phyloP scores from a whole-genome alignment of 441 rosid species.

The Mallotus repandus region DNA sequence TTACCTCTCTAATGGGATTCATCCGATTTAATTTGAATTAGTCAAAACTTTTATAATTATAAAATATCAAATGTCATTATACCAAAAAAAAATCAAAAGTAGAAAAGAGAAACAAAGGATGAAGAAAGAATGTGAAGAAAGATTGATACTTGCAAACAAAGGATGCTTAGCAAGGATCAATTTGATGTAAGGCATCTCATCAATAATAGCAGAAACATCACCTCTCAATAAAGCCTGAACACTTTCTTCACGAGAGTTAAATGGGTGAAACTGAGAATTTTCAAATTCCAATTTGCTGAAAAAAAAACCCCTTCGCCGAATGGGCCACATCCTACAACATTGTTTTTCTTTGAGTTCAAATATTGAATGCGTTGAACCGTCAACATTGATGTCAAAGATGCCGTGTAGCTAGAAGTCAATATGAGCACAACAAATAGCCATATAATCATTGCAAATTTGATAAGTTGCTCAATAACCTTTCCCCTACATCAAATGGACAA shows the following conservation, averaged over 20 bases:
- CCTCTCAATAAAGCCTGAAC: constrained; percentile 22
- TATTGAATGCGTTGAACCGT: constrained; percentile 30
- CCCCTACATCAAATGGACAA: constrained; percentile 30
- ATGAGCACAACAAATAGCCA: constrained; percentile 49
- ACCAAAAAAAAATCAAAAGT: too few relatives aligned
- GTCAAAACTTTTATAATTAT: too few relatives aligned
- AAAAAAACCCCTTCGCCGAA: too few relatives aligned
- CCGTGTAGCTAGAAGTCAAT: constrained; percentile 43
- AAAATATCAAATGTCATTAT: too few relatives aligned
- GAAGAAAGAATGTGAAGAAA: not conserved
- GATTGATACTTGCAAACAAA: constrained; percentile 29
- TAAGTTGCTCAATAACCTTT: constrained; percentile 37
- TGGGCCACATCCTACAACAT: not conserved
- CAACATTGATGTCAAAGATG: constrained; percentile 47
- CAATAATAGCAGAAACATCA: constrained; percentile 23
- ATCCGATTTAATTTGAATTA: too few relatives aligned
- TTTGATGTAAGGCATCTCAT: constrained; percentile 13
- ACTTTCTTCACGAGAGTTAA: constrained; percentile 16
- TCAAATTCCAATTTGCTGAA: not conserved
- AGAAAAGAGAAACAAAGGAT: too few relatives aligned
- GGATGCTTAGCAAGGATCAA: constrained; percentile 8
- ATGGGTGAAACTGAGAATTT: not conserved
- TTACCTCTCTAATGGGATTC: too few relatives aligned
- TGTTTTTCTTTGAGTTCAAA: not conserved
- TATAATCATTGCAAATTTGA: constrained; percentile 37